Evolutionary conservation across 2,329 filamentous ascomycete genomes (phyloP), one percentile per base, ranked within the genome.

Genomic region (Aspergillus pseudoviridinutans): DNA sequence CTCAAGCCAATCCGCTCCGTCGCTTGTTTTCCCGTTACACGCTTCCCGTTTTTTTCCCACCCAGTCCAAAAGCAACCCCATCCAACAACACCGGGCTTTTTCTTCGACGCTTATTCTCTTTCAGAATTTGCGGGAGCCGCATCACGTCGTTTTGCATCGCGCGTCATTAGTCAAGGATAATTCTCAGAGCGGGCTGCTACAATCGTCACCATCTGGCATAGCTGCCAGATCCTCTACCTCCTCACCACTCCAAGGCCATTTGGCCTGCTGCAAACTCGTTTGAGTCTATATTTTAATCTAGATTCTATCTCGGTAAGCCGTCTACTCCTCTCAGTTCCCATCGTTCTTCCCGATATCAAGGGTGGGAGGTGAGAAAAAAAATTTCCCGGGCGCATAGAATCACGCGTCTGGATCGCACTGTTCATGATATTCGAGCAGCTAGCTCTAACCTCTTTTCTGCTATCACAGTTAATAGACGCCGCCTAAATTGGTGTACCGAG

Each of bases 381-480:
- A 54, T 58, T 60, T 55, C 49, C 50, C 58, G 56, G 50, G 60
- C 60, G 63, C 58, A 61, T 61, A 58, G 10, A 51, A 49, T 57
- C 59, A 63, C 63, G 62, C 63, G 60, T 61, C 38, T 51, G 27
- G 29, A 27, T 22, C 49, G 27, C 32, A 51, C 32, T 10, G 29
- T 17, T 27, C 12, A 47, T 14, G 9, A 47, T 47, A 47, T 47
- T 24, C 44, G 22, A 41, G 53, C 49, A 25, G 32, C n/a, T 35
- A 25, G 32, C n/a, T 35, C 60, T 66, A 64, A 68, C 54, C 47
- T 46, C 50, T 53, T 55, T n/a, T 41, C 50, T 38, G 47, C 53
- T 57, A 55, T 65, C 55, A 61, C 58, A 73, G 71, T 62, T 61
- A 56, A 70, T 72, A 71, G 62, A 59, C 64, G 61, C 68, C 68